A percentile compares a stretch with the other conserved stretches of the same genome.
Conservation (phyloP, 495 filamentous ascomycete genomes). For the Neurospora discreta region DNA sequence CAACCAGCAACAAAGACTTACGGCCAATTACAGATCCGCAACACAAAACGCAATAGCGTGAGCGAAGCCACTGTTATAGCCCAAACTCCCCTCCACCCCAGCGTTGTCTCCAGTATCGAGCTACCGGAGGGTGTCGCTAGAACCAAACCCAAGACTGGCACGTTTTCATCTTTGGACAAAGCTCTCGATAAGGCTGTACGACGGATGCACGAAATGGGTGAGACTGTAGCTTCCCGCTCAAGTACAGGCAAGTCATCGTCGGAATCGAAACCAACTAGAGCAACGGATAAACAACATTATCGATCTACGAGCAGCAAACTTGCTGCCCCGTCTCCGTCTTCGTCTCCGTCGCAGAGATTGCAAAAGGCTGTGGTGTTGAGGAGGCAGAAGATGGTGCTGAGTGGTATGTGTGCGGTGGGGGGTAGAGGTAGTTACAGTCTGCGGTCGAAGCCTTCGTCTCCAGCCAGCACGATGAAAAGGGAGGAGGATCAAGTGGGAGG, state of each 20-base stretch:
- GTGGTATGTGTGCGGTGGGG: no score
- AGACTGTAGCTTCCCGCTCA: background rate
- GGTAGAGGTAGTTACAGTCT: background rate
- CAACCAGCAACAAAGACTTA: background rate
- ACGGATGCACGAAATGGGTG: constrained; percentile 23
- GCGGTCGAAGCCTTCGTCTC: background rate
- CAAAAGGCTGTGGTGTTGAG: constrained; percentile 9
- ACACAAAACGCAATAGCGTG: background rate
- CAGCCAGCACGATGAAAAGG: no score
- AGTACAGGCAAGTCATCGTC: background rate
- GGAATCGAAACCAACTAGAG: background rate
- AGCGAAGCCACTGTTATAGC: background rate
- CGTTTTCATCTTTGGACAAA: constrained; percentile 24
- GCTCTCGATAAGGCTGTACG: constrained; percentile 26
- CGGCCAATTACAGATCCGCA: background rate
- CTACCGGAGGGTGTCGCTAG: background rate
- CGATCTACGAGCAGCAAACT: constrained; percentile 3
- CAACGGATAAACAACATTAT: background rate
- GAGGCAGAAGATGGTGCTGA: background rate
- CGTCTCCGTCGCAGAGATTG: constrained; percentile 9
- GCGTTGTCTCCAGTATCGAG: background rate
- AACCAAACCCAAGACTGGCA: background rate
- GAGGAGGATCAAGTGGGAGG: no score
- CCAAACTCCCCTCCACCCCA: background rate
- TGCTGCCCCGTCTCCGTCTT: constrained; percentile 3